Percentiles rank a stretch among this genome's conserved stretches.
Evolutionary conservation across 176 grass and related monocot genomes (phyloP).

Genomic region (Lolium perenne): DNA sequence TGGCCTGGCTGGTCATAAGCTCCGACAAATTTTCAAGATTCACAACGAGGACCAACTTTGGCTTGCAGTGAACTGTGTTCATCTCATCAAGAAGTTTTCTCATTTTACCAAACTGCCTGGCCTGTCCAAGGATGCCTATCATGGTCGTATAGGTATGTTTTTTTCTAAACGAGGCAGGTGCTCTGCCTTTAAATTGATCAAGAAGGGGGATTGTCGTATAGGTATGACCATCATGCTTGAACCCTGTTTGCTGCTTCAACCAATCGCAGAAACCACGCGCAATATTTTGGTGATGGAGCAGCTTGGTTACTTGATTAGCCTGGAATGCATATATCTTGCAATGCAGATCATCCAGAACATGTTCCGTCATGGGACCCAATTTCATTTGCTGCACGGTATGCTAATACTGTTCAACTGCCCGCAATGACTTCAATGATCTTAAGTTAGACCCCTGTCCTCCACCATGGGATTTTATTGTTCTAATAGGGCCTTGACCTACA

Average conservation of each 20-base stretch:
- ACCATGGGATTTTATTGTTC: conserved; percentile 53
- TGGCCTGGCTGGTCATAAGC: no score
- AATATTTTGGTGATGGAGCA: conserved; percentile 68
- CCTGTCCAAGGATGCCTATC: conserved; percentile 95
- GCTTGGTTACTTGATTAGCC: conserved; percentile 94
- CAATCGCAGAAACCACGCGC: conserved; percentile 85
- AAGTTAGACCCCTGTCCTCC: conserved; percentile 56
- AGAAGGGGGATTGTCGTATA: background rate
- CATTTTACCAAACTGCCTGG: conserved; percentile 76
- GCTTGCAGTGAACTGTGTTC: conserved; percentile 70
- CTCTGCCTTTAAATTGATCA: no score
- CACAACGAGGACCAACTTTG: background rate
- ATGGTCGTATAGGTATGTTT: conserved; percentile 63
- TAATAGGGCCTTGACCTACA: conserved; percentile 40
- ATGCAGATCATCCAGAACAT: conserved; percentile 69
- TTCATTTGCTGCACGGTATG: conserved; percentile 83
- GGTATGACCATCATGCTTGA: conserved; percentile 93
- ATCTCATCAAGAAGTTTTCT: conserved; percentile 87
- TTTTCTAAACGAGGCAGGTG: no score
- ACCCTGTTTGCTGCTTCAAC: conserved; percentile 85
- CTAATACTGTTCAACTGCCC: conserved; percentile 79
- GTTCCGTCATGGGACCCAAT: conserved; percentile 79
- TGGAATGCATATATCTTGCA: conserved; percentile 82
- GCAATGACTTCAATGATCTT: conserved; percentile 62
- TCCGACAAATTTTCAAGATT: no score